Conservation (phyloP, 148 eudicot species). For the Diospyros kaki region DNA sequence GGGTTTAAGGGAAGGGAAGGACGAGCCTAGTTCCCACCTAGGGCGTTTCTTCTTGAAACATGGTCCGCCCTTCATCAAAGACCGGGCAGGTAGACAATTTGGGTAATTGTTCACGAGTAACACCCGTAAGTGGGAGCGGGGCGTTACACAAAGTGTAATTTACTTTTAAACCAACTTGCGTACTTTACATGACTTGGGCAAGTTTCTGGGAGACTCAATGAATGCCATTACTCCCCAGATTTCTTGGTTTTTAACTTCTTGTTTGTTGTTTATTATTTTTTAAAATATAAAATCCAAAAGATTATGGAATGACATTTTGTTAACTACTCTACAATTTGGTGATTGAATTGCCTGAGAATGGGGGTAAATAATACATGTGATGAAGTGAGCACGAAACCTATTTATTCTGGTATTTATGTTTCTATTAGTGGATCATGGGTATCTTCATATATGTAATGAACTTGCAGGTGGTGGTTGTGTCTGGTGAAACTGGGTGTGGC, state of each 20-base stretch:
- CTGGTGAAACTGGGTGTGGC: slow-evolving; percentile 99
- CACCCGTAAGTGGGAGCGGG: no score
- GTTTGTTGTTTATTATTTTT: neutral
- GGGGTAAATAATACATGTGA: neutral
- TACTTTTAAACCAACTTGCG: no score
- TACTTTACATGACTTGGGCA: neutral
- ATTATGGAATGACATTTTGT: neutral
- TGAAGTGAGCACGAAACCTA: neutral
- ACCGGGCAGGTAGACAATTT: no score
- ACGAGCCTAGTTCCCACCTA: no score
- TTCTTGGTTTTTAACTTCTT: neutral
- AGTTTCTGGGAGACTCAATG: neutral
- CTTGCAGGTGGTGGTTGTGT: slow-evolving; percentile 84
- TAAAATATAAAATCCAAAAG: neutral
- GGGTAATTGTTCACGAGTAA: no score
- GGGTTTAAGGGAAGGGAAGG: no score
- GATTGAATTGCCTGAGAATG: neutral
- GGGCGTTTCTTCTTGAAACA: no score
- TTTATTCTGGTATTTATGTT: neutral
- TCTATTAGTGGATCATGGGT: neutral
- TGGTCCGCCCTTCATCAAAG: no score
- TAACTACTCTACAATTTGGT: neutral
- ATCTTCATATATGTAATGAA: neutral
- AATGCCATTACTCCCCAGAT: neutral
- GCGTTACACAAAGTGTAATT: no score